Evolutionary conservation across 805 yeast genomes (phyloP).

Genomic region (Maudiozyma bulderi): DNA sequence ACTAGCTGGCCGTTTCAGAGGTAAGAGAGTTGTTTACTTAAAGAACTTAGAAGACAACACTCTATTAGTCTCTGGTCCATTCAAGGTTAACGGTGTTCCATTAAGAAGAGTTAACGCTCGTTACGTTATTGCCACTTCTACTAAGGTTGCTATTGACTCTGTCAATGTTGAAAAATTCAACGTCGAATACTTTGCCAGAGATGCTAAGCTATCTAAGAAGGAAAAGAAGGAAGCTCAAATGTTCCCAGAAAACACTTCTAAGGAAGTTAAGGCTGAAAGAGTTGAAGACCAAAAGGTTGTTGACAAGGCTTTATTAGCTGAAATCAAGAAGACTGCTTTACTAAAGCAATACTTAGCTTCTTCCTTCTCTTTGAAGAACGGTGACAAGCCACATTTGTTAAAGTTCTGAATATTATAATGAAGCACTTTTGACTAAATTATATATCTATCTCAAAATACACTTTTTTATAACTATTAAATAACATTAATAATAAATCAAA

Average conservation of each 20-base stretch:
- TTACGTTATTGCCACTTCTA: slow-evolving; percentile 96
- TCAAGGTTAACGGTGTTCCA: slow-evolving; percentile 99
- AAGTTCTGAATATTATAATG: slow-evolving; percentile 56
- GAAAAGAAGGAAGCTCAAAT: slow-evolving; percentile 83
- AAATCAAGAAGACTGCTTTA: slow-evolving; percentile 92
- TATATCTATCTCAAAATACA: neutral
- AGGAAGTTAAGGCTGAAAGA: slow-evolving; percentile 87
- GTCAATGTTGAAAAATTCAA: slow-evolving; percentile 83
- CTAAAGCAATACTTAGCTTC: slow-evolving; percentile 91
- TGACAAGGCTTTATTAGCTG: slow-evolving; percentile 82
- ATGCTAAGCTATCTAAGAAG: slow-evolving; percentile 61
- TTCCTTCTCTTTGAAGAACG: slow-evolving; percentile 90
- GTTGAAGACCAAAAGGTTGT: slow-evolving; percentile 91
- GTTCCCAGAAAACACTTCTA: slow-evolving; percentile 68
- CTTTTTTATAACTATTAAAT: slow-evolving; percentile 2
- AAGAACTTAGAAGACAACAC: slow-evolving; percentile 96
- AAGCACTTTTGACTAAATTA: neutral
- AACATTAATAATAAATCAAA: slow-evolving; percentile 1
- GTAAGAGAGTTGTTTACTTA: slow-evolving; percentile 96
- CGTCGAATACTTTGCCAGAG: slow-evolving; percentile 92
- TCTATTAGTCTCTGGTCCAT: slow-evolving; percentile 92
- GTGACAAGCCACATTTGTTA: slow-evolving; percentile 96
- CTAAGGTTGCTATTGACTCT: slow-evolving; percentile 66
- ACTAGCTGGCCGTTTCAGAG: slow-evolving; percentile 98
- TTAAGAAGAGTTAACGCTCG: slow-evolving; percentile 97